Evolutionary conservation across 345 rosid genomes (phyloP).

Genomic region (Hibiscus syriacus): DNA sequence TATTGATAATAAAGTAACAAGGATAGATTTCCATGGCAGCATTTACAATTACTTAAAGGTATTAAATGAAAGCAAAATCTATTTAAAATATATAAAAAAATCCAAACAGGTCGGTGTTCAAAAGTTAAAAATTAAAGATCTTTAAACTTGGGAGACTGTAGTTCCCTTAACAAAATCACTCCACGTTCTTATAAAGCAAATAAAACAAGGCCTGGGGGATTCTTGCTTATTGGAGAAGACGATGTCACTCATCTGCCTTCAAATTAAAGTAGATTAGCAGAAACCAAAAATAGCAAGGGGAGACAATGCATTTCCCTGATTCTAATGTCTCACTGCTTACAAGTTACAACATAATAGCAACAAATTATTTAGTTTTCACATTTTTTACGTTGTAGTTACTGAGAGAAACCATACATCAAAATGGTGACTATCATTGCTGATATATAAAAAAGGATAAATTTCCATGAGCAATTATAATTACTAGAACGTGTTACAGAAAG

Average conservation of each 20-base stretch:
- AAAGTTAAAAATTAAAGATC: neutral
- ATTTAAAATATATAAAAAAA: neutral
- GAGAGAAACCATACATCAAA: too few relatives aligned
- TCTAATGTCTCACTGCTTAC: neutral
- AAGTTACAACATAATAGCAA: too few relatives aligned
- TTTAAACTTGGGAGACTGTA: neutral
- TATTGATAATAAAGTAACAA: neutral
- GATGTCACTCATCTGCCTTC: neutral
- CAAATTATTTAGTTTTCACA: too few relatives aligned
- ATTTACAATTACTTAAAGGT: neutral
- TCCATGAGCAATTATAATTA: too few relatives aligned
- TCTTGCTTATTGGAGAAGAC: neutral
- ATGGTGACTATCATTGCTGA: too few relatives aligned
- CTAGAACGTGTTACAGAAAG: too few relatives aligned
- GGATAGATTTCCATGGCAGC: neutral
- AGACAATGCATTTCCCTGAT: neutral
- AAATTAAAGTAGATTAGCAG: neutral
- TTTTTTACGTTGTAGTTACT: too few relatives aligned
- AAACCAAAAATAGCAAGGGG: neutral
- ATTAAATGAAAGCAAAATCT: too few relatives aligned
- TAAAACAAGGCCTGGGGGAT: neutral
- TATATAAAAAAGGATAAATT: too few relatives aligned
- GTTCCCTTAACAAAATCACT: neutral
- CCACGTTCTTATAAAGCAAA: neutral
- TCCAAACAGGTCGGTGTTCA: neutral